Evolutionary conservation across 2,329 filamentous ascomycete genomes (phyloP).

Genomic region (Paramyrothecium roridum): DNA sequence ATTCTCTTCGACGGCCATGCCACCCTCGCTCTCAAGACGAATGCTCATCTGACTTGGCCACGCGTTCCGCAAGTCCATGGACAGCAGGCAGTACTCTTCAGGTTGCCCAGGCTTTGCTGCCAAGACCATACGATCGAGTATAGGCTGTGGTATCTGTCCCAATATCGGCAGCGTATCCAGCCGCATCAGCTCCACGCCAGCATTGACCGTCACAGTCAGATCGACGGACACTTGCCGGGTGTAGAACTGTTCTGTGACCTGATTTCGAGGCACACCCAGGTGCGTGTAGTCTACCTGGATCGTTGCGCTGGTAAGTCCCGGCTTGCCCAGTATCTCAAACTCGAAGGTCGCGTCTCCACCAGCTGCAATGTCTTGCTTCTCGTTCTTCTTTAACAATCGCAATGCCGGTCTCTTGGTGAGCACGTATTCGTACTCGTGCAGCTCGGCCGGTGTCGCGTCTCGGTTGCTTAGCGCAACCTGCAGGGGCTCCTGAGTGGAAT

Average conservation of each 20-base stretch:
- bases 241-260: conserved; percentile 72
- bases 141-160: conserved; percentile 57
- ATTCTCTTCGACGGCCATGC: conserved; percentile 47
- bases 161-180: conserved; percentile 77
- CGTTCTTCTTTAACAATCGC: conserved; percentile 49
- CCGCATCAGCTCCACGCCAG: conserved; percentile 77
- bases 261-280: conserved; percentile 66
- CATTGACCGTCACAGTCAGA: conserved; percentile 86
- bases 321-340: conserved; percentile 82
- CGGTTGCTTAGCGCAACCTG: conserved; percentile 73
- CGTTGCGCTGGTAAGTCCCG: conserved; percentile 73
- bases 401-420: conserved; percentile 71
- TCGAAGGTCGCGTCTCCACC: conserved; percentile 69
- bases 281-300: conserved; percentile 86
- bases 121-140: conserved; percentile 50
- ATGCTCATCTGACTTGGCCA: conserved; percentile 81
- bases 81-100: conserved; percentile 71
- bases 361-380: conserved; percentile 61
- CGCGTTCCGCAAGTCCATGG: conserved; percentile 83
- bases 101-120: conserved; percentile 29
- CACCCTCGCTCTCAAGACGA: conserved; percentile 53
- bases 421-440: conserved; percentile 83
- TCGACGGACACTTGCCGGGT: conserved; percentile 80
- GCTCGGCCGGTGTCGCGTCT: conserved; percentile 72
- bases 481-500: conserved; percentile 77